Conservation (phyloP, 352 stramenopile genomes). For the Phytopythium cucurbitacearum region DNA sequence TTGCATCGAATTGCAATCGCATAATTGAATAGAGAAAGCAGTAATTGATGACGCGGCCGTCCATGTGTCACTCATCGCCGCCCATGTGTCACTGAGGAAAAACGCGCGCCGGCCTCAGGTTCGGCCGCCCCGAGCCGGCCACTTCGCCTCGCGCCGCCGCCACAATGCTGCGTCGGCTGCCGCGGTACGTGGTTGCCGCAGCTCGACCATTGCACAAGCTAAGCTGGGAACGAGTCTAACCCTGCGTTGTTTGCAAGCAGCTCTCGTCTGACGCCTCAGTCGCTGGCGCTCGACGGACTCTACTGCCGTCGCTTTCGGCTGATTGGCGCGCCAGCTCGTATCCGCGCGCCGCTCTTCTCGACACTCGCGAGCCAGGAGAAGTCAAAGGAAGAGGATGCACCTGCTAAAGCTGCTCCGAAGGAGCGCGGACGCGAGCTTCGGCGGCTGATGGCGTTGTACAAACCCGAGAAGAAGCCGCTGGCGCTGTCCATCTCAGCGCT, state of each 20-base stretch:
- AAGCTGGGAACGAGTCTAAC: no score
- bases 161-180: constrained; percentile 21
- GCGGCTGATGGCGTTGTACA: constrained; percentile 52
- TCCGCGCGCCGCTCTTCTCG: constrained; percentile 11
- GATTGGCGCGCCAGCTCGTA: no score
- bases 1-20: constrained; percentile 2
- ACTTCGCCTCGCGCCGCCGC: neutral
- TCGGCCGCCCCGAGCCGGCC: no score
- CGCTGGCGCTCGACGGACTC: no score
- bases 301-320: no score
- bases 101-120: no score
- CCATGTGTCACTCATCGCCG: no score
- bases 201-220: no score
- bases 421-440: constrained; percentile 20
- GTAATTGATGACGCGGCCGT: no score
- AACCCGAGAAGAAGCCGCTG: constrained; percentile 64
- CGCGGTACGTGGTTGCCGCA: constrained; percentile 11
- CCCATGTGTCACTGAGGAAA: no score
- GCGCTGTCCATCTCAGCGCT: constrained; percentile 60
- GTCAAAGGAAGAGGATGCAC: constrained; percentile 10
- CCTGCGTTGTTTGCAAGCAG: no score
- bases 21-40: neutral
- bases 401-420: constrained; percentile 2
- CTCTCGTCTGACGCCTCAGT: no score
- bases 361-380: constrained; percentile 7